Percentiles rank a stretch among this genome's conserved stretches.
phyloP scores from a whole-genome alignment of 352 stramenopile species.

The Phytophthora lateralis region DNA sequence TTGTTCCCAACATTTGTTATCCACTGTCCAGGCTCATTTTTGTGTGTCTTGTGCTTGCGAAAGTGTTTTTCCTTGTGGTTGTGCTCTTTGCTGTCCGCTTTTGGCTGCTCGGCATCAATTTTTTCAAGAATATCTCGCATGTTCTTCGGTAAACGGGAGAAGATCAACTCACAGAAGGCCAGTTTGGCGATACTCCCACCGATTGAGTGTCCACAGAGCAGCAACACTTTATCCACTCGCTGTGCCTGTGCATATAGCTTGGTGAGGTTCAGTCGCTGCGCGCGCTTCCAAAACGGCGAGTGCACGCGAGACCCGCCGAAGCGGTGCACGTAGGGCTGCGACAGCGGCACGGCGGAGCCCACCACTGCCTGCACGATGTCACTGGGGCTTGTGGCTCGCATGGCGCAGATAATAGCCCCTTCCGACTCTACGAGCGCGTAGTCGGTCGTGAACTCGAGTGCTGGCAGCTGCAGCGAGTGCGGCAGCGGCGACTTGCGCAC shows the following conservation, averaged over 20 bases:
- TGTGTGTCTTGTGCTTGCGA: slow-evolving; percentile 31
- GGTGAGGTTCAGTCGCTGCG: slow-evolving; percentile 55
- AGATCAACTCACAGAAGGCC: slow-evolving; percentile 72
- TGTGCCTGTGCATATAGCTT: slow-evolving; percentile 46
- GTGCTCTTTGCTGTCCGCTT: slow-evolving; percentile 32
- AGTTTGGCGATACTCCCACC: slow-evolving; percentile 80
- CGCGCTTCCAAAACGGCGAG: slow-evolving; percentile 76
- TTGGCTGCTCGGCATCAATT: slow-evolving; percentile 49
- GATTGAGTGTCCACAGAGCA: slow-evolving; percentile 81
- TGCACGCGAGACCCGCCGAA: slow-evolving; percentile 77
- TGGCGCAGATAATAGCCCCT: slow-evolving; percentile 64
- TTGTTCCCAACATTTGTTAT: slow-evolving; percentile 20
- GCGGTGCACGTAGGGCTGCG: slow-evolving; percentile 69
- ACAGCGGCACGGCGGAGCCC: slow-evolving; percentile 64
- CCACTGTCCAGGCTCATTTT: slow-evolving; percentile 21
- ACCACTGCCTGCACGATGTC: slow-evolving; percentile 75
- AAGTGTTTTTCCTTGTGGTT: slow-evolving; percentile 26
- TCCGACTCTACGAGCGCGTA: slow-evolving; percentile 70
- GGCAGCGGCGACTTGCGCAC: slow-evolving; percentile 71
- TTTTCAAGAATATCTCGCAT: slow-evolving; percentile 53
- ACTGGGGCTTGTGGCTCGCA: slow-evolving; percentile 57
- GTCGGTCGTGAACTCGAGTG: slow-evolving; percentile 55
- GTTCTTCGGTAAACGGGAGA: slow-evolving; percentile 49
- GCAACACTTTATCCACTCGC: slow-evolving; percentile 54
- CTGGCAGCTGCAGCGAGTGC: slow-evolving; percentile 60